Percentiles rank a stretch among this genome's conserved stretches.
Conservation (phyloP, 1,139 yeast genomes). For the Lodderomyces oxycetoniae region DNA sequence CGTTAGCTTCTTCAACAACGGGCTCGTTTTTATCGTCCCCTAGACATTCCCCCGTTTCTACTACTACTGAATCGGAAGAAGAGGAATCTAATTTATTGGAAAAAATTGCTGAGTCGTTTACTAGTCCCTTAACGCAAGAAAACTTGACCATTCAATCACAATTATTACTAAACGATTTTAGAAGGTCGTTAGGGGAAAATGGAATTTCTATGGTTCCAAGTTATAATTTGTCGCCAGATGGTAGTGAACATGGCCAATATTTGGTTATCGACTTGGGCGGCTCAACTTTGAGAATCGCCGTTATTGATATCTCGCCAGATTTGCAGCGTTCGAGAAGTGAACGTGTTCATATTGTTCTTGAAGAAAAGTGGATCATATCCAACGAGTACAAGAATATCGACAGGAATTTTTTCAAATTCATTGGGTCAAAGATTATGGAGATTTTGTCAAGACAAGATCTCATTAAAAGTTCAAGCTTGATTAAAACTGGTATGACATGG, state of each 20-base stretch:
- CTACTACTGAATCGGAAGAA: neutral
- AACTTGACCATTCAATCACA: conserved; percentile 16
- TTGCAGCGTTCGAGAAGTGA: conserved; percentile 7
- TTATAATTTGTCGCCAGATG: conserved; percentile 38
- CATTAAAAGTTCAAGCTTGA: conserved; percentile 16
- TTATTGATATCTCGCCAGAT: conserved; percentile 30
- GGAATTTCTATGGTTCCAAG: conserved; percentile 48
- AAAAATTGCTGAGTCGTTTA: conserved; percentile 9
- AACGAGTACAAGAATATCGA: conserved; percentile 38
- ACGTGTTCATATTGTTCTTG: conserved; percentile 26
- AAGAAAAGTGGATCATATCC: conserved; percentile 38
- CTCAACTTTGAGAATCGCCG: conserved; percentile 46
- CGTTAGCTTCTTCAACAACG: too few relatives aligned
- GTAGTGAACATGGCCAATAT: conserved; percentile 39
- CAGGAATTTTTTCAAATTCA: conserved; percentile 35
- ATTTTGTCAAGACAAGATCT: conserved; percentile 27
- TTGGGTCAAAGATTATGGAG: conserved; percentile 32
- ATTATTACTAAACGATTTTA: conserved; percentile 20
- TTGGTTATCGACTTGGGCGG: conserved; percentile 55
- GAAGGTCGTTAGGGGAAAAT: conserved; percentile 26
- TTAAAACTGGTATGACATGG: conserved; percentile 53
- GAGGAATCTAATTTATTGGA: neutral
- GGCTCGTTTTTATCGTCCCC: too few relatives aligned
- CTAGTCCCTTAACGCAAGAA: conserved; percentile 11
- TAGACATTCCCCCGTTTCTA: neutral